Conservation (phyloP, 1,139 yeast species). For the Geotrichum restrictum region DNA sequence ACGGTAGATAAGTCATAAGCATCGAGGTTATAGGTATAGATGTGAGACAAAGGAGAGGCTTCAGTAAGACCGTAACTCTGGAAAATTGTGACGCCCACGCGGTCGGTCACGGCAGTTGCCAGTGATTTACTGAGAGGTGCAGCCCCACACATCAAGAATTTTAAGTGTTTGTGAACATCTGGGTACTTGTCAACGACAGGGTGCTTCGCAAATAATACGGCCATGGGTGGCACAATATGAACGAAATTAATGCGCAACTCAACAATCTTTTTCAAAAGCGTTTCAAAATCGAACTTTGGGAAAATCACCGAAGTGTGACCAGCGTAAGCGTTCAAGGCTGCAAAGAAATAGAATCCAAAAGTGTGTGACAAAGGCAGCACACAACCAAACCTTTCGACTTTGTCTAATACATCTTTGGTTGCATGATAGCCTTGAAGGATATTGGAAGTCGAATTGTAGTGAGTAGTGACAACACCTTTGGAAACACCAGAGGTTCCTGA, state of each 20-base stretch:
- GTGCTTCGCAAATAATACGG: conserved; percentile 40
- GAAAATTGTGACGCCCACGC: conserved; percentile 27
- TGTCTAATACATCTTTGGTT: conserved; percentile 11
- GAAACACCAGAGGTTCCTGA: conserved; percentile 76
- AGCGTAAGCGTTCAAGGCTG: conserved; percentile 29
- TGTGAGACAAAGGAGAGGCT: conserved; percentile 38
- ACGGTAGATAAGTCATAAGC: conserved; percentile 39
- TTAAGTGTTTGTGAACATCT: conserved; percentile 27
- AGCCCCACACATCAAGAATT: conserved; percentile 37
- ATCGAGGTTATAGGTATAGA: conserved; percentile 23
- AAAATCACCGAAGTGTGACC: conserved; percentile 34
- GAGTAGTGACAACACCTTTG: conserved; percentile 68
- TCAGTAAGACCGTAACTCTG: conserved; percentile 80
- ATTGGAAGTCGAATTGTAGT: conserved; percentile 41
- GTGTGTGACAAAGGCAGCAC: conserved; percentile 42
- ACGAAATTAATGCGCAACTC: conserved; percentile 33
- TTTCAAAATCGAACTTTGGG: conserved; percentile 36
- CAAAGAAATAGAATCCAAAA: conserved; percentile 35
- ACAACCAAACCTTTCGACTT: conserved; percentile 21
- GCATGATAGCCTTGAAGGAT: conserved; percentile 26
- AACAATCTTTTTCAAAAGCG: conserved; percentile 30
- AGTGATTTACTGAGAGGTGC: conserved; percentile 39
- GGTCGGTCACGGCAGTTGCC: conserved; percentile 29
- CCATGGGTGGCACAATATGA: conserved; percentile 41
- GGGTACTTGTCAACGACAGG: conserved; percentile 37